phyloP scores from a whole-genome alignment of 257 asterid species.

The Coffea eugenioides region DNA sequence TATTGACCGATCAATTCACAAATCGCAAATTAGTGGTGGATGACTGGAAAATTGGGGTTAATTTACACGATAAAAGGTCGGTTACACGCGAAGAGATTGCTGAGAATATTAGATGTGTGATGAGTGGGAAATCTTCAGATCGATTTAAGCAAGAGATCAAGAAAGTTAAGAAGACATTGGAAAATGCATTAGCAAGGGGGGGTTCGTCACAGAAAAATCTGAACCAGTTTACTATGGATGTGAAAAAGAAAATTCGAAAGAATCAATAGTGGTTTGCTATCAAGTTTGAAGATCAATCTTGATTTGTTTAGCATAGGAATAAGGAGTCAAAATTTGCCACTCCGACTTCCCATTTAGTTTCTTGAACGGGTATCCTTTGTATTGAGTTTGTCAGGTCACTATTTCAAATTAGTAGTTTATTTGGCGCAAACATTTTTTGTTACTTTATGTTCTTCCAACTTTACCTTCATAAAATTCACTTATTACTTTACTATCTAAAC shows the following conservation, averaged over 20 bases:
- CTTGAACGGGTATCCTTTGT: neutral
- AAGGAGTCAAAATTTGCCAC: too few species aligned
- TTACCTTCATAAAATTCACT: too few species aligned
- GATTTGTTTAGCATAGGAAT: neutral
- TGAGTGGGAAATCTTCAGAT: slow-evolving; percentile 38
- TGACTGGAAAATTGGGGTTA: slow-evolving; percentile 35
- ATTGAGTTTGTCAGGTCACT: neutral
- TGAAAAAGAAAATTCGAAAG: neutral
- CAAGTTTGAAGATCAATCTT: too few species aligned
- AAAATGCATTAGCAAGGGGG: slow-evolving; percentile 43
- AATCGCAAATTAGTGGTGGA: slow-evolving; percentile 39
- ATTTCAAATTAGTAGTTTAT: neutral
- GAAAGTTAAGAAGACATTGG: slow-evolving; percentile 45
- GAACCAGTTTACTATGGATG: neutral
- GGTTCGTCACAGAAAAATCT: slow-evolving; percentile 51
- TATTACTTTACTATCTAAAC: too few species aligned
- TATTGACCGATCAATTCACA: slow-evolving; percentile 34
- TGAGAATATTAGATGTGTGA: slow-evolving; percentile 44
- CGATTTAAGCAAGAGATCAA: slow-evolving; percentile 41
- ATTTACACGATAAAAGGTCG: slow-evolving; percentile 19
- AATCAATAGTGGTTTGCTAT: neutral
- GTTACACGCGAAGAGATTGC: slow-evolving; percentile 43
- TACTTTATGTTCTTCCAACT: too few species aligned
- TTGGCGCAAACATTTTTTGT: too few species aligned
- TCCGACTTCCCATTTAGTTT: too few species aligned